Conservation (phyloP, 257 asterid genomes). For the Osmanthus fragrans region DNA sequence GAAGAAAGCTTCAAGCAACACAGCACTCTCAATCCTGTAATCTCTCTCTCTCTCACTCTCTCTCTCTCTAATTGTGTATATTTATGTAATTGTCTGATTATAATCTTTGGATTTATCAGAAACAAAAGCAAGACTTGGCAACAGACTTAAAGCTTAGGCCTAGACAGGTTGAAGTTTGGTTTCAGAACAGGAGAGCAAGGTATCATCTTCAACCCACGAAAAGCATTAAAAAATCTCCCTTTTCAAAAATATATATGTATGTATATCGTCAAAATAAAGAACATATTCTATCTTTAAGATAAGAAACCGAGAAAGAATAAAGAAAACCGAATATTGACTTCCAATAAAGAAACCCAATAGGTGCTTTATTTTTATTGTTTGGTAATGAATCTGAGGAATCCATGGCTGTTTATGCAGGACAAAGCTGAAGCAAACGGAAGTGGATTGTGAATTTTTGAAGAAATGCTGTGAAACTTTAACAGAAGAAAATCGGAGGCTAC, state of each 20-base stretch:
- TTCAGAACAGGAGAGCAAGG: constrained; percentile 88
- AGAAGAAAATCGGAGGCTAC: constrained; percentile 85
- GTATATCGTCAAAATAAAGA: too few species aligned
- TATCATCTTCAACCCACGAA: constrained; percentile 14
- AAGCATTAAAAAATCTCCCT: too few species aligned
- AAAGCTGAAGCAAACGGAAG: constrained; percentile 95
- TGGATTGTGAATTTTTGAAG: constrained; percentile 87
- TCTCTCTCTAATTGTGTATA: background rate
- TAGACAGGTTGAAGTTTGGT: constrained; percentile 87
- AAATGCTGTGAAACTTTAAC: constrained; percentile 88
- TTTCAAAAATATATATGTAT: too few species aligned
- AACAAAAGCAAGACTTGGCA: constrained; percentile 71
- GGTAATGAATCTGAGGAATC: background rate
- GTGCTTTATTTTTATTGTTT: background rate
- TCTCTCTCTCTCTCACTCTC: background rate
- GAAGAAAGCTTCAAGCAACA: constrained; percentile 61
- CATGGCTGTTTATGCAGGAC: constrained; percentile 45
- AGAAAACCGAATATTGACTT: background rate
- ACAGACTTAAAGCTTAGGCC: constrained; percentile 70
- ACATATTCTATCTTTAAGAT: background rate
- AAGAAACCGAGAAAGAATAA: background rate
- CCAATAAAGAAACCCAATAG: background rate
- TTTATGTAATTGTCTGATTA: background rate
- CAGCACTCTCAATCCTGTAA: constrained; percentile 66
- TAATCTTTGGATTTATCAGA: constrained; percentile 37